These are phyloP conservation scores for Tricholoma sp. DNA, from an alignment of 768 basidiomycete species.

Conservation along the genomic window DNA sequence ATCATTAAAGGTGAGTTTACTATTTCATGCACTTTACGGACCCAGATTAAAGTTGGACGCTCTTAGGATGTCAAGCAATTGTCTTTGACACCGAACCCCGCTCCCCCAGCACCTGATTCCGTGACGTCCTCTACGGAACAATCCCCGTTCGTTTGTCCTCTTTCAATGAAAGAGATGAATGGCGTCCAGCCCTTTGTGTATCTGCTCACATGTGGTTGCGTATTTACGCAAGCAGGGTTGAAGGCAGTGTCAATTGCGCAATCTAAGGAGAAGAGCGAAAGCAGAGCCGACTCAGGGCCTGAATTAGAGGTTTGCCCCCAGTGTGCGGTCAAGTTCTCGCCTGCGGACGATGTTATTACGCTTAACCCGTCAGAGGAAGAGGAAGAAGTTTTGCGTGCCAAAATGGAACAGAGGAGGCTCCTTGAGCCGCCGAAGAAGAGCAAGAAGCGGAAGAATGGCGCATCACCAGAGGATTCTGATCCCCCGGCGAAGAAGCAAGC, in stretches of 20 bases:
- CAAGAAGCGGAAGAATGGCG: constrained; percentile 50
- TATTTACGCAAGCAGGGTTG: constrained; percentile 82
- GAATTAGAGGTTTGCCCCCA: constrained; percentile 68
- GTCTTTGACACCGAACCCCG: constrained; percentile 71
- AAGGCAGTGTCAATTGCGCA: constrained; percentile 47
- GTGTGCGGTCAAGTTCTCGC: constrained; percentile 67
- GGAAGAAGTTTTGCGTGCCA: constrained; percentile 48
- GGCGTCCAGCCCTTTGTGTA: constrained; percentile 87
- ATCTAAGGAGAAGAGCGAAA: constrained; percentile 8
- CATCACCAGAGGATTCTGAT: constrained; percentile 30
- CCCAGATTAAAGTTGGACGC: background rate
- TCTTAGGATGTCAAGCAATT: constrained; percentile 81
- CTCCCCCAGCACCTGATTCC: constrained; percentile 36
- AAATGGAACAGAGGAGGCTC: constrained; percentile 55
- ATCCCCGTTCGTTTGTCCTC: constrained; percentile 83
- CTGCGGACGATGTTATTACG: constrained; percentile 44
- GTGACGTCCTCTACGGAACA: constrained; percentile 34
- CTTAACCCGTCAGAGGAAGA: constrained; percentile 74
- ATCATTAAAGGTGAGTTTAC: constrained; percentile 70
- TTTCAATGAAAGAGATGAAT: constrained; percentile 94
- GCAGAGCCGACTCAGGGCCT: constrained; percentile 14
- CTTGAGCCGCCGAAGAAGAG: constrained; percentile 51
- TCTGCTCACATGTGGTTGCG: constrained; percentile 81
- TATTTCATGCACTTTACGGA: background rate
- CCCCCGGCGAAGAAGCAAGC: constrained; percentile 44